Evolutionary conservation across 1,284 basidiomycete species (phyloP).

Genomic region (Tetrapyrgos nigripes): DNA sequence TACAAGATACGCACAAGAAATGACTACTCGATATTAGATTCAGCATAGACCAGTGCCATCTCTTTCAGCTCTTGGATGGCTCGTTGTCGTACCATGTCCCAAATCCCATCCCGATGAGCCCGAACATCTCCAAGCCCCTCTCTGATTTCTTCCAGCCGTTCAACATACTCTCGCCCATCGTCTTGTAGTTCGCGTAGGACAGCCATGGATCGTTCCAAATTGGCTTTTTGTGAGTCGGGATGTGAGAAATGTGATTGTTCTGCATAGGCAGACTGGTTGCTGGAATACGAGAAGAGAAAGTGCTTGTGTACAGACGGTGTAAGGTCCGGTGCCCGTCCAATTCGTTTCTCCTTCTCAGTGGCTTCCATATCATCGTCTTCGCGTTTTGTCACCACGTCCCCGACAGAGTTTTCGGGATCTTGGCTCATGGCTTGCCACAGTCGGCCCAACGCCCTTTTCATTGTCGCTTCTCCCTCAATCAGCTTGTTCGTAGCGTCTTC

Average conservation of each 20-base stretch:
- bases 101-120: constrained; percentile 71
- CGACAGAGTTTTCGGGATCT: constrained; percentile 70
- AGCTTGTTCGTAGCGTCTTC: constrained; percentile 79
- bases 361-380: constrained; percentile 33
- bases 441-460: constrained; percentile 74
- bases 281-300: constrained; percentile 60
- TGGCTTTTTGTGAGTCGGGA: constrained; percentile 69
- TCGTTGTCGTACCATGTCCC: constrained; percentile 74
- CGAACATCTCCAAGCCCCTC: constrained; percentile 75
- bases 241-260: constrained; percentile 69
- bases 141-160: constrained; percentile 79
- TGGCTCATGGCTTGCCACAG: constrained; percentile 82
- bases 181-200: constrained; percentile 78
- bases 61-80: constrained; percentile 78
- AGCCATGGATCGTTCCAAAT: constrained; percentile 73
- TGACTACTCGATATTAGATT: constrained; percentile 1
- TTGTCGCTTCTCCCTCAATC: constrained; percentile 76
- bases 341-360: constrained; percentile 52
- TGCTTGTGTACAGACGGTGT: constrained; percentile 68
- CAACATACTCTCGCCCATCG: constrained; percentile 82
- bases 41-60: constrained; percentile 51
- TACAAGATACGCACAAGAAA: neutral
- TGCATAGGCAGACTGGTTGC: constrained; percentile 46
- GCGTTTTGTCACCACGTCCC: constrained; percentile 23
- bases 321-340: constrained; percentile 68